Percentiles rank a stretch among this genome's conserved stretches.
These are phyloP conservation scores for Fusarium anguioides DNA, from an alignment of 2,329 filamentous ascomycete genomes.

Conservation along the genomic window DNA sequence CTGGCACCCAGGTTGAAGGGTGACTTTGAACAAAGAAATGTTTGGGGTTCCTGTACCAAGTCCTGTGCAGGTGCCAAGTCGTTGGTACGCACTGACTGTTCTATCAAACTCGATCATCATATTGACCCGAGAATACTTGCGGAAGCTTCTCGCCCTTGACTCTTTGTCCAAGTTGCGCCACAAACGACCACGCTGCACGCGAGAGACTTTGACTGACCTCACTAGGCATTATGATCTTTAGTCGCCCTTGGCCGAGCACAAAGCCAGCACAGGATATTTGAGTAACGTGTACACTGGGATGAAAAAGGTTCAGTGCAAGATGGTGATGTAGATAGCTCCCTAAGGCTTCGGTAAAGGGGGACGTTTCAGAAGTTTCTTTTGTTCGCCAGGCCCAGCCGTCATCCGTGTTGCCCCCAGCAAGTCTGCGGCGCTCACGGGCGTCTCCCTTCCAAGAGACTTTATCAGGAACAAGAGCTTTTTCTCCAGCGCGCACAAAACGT, in stretches of 20 bases:
- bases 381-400: constrained; percentile 65
- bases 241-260: constrained; percentile 61
- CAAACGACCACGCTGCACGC: constrained; percentile 53
- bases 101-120: constrained; percentile 20
- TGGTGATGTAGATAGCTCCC: constrained; percentile 63
- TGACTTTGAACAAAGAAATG: not conserved
- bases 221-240: constrained; percentile 58
- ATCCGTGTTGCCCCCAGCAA: constrained; percentile 60
- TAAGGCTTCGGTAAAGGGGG: constrained; percentile 63
- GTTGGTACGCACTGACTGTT: not conserved
- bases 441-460: constrained; percentile 48
- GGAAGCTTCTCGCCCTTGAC: constrained; percentile 46
- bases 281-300: constrained; percentile 63
- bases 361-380: constrained; percentile 30
- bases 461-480: constrained; percentile 17
- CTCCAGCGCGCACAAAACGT: constrained; percentile 58
- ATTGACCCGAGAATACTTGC: constrained; percentile 37
- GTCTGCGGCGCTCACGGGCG: constrained; percentile 54
- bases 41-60: not conserved
- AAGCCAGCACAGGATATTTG: constrained; percentile 68
- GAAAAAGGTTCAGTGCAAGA: constrained; percentile 65
- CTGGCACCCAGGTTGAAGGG: not conserved
- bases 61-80: not conserved
- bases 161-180: constrained; percentile 51
- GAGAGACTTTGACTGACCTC: constrained; percentile 48